Percentiles rank a stretch among this genome's conserved stretches.
phyloP scores from a whole-genome alignment of 2,329 filamentous ascomycete species.

The Fusarium zealandicum region DNA sequence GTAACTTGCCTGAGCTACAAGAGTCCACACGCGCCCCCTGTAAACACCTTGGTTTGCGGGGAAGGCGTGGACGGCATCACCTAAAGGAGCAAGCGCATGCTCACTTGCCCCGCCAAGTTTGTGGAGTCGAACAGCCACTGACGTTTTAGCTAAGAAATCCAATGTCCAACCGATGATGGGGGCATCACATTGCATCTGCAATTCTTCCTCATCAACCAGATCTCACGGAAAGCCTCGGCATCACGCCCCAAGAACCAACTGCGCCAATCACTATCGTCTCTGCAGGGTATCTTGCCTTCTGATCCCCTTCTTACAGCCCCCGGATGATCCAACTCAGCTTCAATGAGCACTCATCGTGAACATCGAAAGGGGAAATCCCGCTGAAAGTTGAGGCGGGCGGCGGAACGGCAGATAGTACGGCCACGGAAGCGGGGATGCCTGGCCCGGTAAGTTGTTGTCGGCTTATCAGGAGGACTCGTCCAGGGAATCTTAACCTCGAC shows the following conservation, averaged over 20 bases:
- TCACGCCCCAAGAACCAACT: conserved; percentile 1
- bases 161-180: conserved; percentile 21
- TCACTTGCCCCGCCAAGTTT: conserved; percentile 14
- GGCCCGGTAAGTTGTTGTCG: not conserved
- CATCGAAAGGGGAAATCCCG: conserved; percentile 12
- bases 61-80: conserved; percentile 22
- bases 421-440: conserved; percentile 20
- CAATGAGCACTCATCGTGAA: conserved; percentile 18
- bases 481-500: conserved; percentile 17
- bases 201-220: not conserved
- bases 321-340: not conserved
- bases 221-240: conserved; percentile 10
- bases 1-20: conserved; percentile 11
- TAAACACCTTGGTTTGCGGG: conserved; percentile 28
- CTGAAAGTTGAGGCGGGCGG: not conserved
- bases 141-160: too few species aligned
- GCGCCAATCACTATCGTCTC: not conserved
- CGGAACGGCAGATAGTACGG: conserved; percentile 4
- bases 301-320: not conserved
- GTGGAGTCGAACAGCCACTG: conserved; percentile 25
- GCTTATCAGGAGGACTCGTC: conserved; percentile 24
- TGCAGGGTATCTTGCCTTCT: not conserved
- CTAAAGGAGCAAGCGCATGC: conserved; percentile 30
- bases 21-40: conserved; percentile 3
- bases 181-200: conserved; percentile 4